Base-by-base conservation (phyloP, 1,284 basidiomycete species). In the Ceratobasidium theobromae region DNA sequence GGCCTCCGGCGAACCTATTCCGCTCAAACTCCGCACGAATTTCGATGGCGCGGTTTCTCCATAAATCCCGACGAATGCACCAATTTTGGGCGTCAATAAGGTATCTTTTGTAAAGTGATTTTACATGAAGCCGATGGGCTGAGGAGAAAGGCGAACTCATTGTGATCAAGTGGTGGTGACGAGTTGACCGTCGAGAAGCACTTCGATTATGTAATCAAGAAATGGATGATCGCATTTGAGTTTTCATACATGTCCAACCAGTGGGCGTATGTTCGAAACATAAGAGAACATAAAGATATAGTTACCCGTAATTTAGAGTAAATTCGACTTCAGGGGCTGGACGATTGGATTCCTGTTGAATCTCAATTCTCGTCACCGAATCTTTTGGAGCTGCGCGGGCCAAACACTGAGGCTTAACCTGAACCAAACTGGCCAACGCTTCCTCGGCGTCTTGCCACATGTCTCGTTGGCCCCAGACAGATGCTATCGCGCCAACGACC, bases 11-110 rank as follows among this genome's bases (percentile, higher is more conserved):
- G 71, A 75, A 94, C 93, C 91, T 84, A 81, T 97, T 93, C 71
- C 82, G 79, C 79, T 98, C 95, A 76, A 98, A 98, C 76, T 94
- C 87, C 70, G 94, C 93, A 68, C 95, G 81, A 72, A 97, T 93
- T 76, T 88, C 80, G 71, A 94, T 78, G 4, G 94, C 94, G 74
- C 88, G 83, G 70, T 82, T 82, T 70, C 95, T 84, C 93, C 93
- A 97, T 4, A 93, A 74, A 74, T 94, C 90, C 69, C 94, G 81
- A 67, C 88, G 82, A 72, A 96, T 83, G 67, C 86, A 86, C 95
- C 95, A 98, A 79, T 98, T 87, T 66, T 95, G 80, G 67, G 89
- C 83, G 76, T 96, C 94, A 72, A 82, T 88, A 68, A 97, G 83
- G 74, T 86, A 86, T 53, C 95, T 87, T 74, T 86, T 88, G 82